Base-by-base conservation (phyloP, 2,329 filamentous ascomycete species). In the Diplocarpon rosae region DNA sequence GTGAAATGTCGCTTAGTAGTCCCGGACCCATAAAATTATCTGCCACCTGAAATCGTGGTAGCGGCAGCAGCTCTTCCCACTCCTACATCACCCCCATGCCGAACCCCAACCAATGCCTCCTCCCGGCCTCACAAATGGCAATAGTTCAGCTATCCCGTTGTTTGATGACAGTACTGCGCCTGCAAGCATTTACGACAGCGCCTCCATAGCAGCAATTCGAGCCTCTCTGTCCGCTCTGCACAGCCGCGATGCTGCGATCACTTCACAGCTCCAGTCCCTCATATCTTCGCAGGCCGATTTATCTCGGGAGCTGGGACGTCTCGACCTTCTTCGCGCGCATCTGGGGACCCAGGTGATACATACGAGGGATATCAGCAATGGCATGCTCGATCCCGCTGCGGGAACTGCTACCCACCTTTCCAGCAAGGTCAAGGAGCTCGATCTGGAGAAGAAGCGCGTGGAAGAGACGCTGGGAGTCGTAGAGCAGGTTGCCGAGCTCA, bases 401-500 rank as follows among this genome's bases (percentile, higher is more conserved):
- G 75, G 82, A 41, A 96, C 89, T 29, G 92, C 92, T 3, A 80
- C 80, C 43, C 78, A 85, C 45, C 83, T 96, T 52, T 94, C 88
- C 44, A 79, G 79, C 59, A 85, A 88, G 42, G 92, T 98, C 45
- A 88, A 85, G 62, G 75, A 79, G 53, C 76, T 98, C 29, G 92
- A 98, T 61, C 72, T 87, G 45, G 90, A 98, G 66, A 94, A 96
- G 69, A 80, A 80, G 47, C 78, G 88, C 24, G 90, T 98, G 8
- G 89, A 92, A 63, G 82, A 88, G 40, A 96, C 92, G 0, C 69
- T 98, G 46, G 76, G 83, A 8, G 88, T 96, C 2, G 92, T 96
- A 10, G 90, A 96, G 65, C 89, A 95, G 67, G 90, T 98, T 12
- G 85, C 86, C 5, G 92, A 98, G 70, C 80, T 98, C 53, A 96